Percentiles rank a stretch among this genome's conserved stretches.
Evolutionary conservation across 345 rosid genomes (phyloP).

Genomic region (Bruguiera parviflora): DNA sequence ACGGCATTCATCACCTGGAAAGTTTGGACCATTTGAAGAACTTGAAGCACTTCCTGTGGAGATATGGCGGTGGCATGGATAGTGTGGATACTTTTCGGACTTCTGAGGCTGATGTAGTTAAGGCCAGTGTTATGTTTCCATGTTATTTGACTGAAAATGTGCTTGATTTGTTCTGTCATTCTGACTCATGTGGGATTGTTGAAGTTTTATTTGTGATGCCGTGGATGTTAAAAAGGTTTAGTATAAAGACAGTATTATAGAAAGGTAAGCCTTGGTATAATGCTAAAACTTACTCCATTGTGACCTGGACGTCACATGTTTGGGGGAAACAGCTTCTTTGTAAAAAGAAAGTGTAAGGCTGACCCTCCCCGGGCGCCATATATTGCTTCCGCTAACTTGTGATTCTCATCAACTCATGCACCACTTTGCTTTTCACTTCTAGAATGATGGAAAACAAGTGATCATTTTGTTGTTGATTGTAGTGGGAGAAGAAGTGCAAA

Average conservation of each 20-base stretch:
- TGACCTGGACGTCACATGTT: no score
- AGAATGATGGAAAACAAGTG: neutral
- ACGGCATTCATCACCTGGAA: constrained; percentile 68
- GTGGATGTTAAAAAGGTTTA: neutral
- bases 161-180: neutral
- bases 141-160: neutral
- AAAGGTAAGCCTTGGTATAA: no score
- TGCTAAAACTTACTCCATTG: no score
- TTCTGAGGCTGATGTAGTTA: constrained; percentile 50
- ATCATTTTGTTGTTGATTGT: constrained; percentile 20
- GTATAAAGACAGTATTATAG: no score
- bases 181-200: neutral
- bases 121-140: constrained; percentile 38
- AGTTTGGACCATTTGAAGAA: constrained; percentile 67
- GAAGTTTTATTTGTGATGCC: neutral
- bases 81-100: constrained; percentile 48
- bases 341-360: no score
- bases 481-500: constrained; percentile 73
- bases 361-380: no score
- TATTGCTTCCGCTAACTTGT: no score
- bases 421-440: neutral
- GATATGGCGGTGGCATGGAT: constrained; percentile 63
- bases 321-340: no score
- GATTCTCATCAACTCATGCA: no score
- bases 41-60: constrained; percentile 75